phyloP scores from a whole-genome alignment of 148 eudicot species.

The Hydrangea macrophylla region DNA sequence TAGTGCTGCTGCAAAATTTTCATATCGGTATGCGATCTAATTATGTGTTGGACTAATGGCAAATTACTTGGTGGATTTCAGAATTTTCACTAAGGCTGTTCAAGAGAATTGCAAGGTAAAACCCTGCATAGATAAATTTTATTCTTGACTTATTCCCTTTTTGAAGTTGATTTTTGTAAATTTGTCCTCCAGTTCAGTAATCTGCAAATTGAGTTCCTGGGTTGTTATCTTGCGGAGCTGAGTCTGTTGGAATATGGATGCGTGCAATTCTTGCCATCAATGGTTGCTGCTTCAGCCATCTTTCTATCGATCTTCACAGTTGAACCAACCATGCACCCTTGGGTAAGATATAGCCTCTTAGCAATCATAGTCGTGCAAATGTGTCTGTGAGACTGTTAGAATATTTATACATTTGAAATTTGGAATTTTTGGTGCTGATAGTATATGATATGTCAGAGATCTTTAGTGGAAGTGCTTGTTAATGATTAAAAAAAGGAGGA shows the following conservation, averaged over 20 bases:
- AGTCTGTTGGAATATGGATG: constrained; percentile 50
- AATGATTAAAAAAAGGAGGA: too few species aligned
- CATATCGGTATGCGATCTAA: neutral
- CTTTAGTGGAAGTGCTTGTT: too few species aligned
- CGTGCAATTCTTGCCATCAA: constrained; percentile 49
- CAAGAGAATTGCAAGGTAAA: constrained; percentile 37
- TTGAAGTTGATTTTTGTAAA: too few species aligned
- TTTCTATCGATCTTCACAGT: constrained; percentile 51
- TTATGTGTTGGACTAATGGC: neutral
- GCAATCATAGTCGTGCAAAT: neutral
- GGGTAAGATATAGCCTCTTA: constrained; percentile 35
- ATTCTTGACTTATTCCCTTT: neutral
- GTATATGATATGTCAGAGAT: too few species aligned
- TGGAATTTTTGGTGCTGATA: neutral
- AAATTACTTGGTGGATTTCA: constrained; percentile 17
- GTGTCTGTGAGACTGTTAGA: neutral
- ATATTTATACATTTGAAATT: neutral
- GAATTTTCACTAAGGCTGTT: constrained; percentile 37
- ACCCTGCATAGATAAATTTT: neutral
- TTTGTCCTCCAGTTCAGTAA: constrained; percentile 23
- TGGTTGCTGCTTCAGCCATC: constrained; percentile 57
- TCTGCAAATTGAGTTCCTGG: constrained; percentile 45
- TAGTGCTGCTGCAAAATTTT: constrained; percentile 1
- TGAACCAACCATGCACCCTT: constrained; percentile 38
- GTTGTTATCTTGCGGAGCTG: constrained; percentile 48